phyloP scores from a whole-genome alignment of 2,329 filamentous ascomycete genomes.

The Hypoxylon sp. region DNA sequence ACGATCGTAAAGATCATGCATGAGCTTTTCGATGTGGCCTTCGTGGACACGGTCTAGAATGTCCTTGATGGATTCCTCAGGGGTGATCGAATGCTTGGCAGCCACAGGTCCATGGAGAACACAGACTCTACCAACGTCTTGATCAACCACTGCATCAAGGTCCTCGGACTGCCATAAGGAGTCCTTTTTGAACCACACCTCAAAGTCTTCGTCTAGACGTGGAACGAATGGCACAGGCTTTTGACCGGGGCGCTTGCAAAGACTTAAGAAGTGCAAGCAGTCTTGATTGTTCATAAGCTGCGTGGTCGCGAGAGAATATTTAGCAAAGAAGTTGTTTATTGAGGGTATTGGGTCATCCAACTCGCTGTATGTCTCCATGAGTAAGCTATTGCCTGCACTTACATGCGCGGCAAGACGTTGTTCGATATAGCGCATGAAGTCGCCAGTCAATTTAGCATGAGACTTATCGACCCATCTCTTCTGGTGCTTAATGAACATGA shows the following conservation, averaged over 20 bases:
- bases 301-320: conserved; percentile 31
- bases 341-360: conserved; percentile 32
- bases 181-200: conserved; percentile 59
- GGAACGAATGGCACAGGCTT: conserved; percentile 58
- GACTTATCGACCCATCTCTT: conserved; percentile 61
- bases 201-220: conserved; percentile 55
- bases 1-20: conserved; percentile 18
- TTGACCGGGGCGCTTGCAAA: conserved; percentile 52
- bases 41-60: conserved; percentile 50
- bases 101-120: conserved; percentile 58
- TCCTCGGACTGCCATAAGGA: conserved; percentile 59
- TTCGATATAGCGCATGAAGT: conserved; percentile 49
- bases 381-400: not conserved
- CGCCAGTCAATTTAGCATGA: conserved; percentile 42
- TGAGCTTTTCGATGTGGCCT: conserved; percentile 38
- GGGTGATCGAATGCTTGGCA: conserved; percentile 45
- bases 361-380: conserved; percentile 17
- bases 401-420: conserved; percentile 40
- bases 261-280: conserved; percentile 51
- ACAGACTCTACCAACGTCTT: conserved; percentile 55
- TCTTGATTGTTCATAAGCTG: conserved; percentile 47
- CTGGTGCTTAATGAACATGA: conserved; percentile 58
- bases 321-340: conserved; percentile 25
- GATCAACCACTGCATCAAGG: conserved; percentile 55
- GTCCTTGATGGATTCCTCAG: conserved; percentile 50